Evolutionary conservation across 2,329 filamentous ascomycete species (phyloP).

Genomic region (Aspergillus arachidicola): DNA sequence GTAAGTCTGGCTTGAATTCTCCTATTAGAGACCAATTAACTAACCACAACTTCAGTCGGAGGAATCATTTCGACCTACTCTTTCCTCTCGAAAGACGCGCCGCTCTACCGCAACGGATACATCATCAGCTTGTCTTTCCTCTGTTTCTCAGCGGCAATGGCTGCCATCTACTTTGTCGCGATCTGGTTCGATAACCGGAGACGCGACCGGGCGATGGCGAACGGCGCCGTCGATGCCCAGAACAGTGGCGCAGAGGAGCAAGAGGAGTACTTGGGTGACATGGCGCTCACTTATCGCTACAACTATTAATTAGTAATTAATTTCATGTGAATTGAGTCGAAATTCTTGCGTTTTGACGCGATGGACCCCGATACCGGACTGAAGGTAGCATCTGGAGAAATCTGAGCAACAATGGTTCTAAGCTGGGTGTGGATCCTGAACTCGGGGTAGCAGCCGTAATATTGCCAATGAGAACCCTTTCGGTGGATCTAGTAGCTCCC

Average conservation of each 20-base stretch:
- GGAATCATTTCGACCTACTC: slow-evolving; percentile 76
- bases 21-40: not conserved
- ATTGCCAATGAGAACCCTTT: not conserved
- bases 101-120: slow-evolving; percentile 72
- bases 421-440: not conserved
- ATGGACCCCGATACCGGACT: not conserved
- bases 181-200: slow-evolving; percentile 44
- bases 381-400: not conserved
- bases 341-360: not conserved
- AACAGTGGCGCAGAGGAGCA: slow-evolving; percentile 29
- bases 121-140: slow-evolving; percentile 76
- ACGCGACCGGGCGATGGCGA: slow-evolving; percentile 34
- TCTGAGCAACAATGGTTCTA: not conserved
- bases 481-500: not conserved
- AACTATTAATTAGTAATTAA: slow-evolving; percentile 27
- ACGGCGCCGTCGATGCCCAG: slow-evolving; percentile 20
- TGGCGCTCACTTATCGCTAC: slow-evolving; percentile 47
- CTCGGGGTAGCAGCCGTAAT: not conserved
- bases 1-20: slow-evolving; percentile 23
- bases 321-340: not conserved
- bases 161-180: slow-evolving; percentile 40
- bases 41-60: slow-evolving; percentile 54
- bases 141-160: slow-evolving; percentile 63
- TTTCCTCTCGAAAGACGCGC: slow-evolving; percentile 68
- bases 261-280: slow-evolving; percentile 40